Evolutionary conservation across 78 protist species (phyloP).

Genomic region (Dictyostelium firmibasis): DNA sequence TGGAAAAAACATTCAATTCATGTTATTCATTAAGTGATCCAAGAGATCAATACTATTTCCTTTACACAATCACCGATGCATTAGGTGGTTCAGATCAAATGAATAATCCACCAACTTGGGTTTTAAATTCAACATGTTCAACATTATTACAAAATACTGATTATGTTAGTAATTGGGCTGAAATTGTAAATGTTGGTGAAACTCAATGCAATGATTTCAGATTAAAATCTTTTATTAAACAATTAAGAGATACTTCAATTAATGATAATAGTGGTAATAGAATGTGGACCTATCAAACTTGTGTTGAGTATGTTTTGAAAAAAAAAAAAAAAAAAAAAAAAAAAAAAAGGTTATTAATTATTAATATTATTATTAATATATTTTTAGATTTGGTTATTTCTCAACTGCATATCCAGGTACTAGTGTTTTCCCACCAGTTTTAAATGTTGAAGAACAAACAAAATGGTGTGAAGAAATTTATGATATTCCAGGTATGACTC

Average conservation of each 20-base stretch:
- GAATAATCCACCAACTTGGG: constrained; percentile 76
- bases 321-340: no score
- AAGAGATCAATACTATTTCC: constrained; percentile 38
- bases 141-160: constrained; percentile 1
- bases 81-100: constrained; percentile 51
- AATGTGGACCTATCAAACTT: constrained; percentile 76
- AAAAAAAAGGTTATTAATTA: no score
- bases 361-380: neutral
- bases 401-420: constrained; percentile 39
- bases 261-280: constrained; percentile 11
- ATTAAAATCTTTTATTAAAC: constrained; percentile 7
- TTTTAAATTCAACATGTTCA: constrained; percentile 20
- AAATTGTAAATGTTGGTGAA: constrained; percentile 7
- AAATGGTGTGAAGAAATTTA: constrained; percentile 44
- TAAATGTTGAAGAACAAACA: constrained; percentile 49
- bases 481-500: constrained; percentile 43
- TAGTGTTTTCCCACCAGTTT: constrained; percentile 35
- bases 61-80: constrained; percentile 29
- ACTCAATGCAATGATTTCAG: constrained; percentile 23
- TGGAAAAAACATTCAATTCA: constrained; percentile 13
- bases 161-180: constrained; percentile 21
- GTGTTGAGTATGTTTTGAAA: constrained; percentile 40
- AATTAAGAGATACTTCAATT: neutral
- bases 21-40: constrained; percentile 10
- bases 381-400: constrained; percentile 69